phyloP scores from a whole-genome alignment of 352 stramenopile genomes.

The Discostella stelligera region DNA sequence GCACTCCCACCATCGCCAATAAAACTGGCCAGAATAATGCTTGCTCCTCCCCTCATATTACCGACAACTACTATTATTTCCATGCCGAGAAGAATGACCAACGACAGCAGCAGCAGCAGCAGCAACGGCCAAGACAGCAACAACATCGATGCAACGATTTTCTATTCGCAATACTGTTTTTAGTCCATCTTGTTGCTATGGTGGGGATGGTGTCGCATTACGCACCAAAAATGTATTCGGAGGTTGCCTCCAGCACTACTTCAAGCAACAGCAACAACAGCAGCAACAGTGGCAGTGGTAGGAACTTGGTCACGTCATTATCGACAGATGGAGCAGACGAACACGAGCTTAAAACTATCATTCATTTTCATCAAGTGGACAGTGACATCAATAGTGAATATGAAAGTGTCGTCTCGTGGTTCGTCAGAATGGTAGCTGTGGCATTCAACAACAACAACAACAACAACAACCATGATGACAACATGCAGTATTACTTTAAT shows the following conservation, averaged over 20 bases:
- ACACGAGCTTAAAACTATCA: background rate
- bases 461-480: background rate
- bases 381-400: background rate
- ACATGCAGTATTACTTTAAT: background rate
- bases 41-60: background rate
- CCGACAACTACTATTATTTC: background rate
- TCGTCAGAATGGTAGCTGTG: background rate
- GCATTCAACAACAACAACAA: background rate
- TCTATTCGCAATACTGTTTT: conserved; percentile 67
- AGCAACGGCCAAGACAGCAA: conserved; percentile 26
- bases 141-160: conserved; percentile 55
- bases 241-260: conserved; percentile 31
- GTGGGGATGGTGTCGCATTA: conserved; percentile 29
- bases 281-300: background rate
- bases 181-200: conserved; percentile 54
- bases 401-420: background rate
- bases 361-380: background rate
- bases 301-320: background rate
- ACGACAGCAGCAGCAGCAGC: background rate
- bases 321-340: background rate
- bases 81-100: background rate
- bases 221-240: conserved; percentile 48
- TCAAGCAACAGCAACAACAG: background rate
- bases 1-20: background rate
- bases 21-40: background rate